Conservation (phyloP, 257 asterid genomes). For the Fraxinus excelsior region DNA sequence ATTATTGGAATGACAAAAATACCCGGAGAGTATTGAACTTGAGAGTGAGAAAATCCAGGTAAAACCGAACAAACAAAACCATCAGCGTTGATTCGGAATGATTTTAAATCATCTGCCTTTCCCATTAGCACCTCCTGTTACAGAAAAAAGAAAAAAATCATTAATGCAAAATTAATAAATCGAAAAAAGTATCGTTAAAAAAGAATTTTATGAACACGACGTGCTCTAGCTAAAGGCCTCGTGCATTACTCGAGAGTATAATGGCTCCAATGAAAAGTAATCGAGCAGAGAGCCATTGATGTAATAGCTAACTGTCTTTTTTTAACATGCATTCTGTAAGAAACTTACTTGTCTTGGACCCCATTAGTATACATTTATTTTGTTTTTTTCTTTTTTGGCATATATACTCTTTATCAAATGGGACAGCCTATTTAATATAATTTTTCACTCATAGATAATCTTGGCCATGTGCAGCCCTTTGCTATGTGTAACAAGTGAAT, state of each 20-base stretch:
- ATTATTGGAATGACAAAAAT: background rate
- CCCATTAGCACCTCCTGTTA: conserved; percentile 89
- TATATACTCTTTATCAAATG: background rate
- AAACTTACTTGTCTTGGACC: conserved; percentile 17
- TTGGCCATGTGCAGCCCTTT: conserved; percentile 31
- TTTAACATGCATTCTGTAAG: conserved; percentile 47
- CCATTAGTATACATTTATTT: conserved; percentile 9
- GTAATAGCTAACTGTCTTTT: conserved; percentile 34
- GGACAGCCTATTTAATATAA: background rate
- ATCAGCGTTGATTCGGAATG: conserved; percentile 77
- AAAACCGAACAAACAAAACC: conserved; percentile 70
- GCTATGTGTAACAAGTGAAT: conserved; percentile 12
- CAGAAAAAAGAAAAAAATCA: too few relatives aligned
- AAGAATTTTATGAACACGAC: too few relatives aligned
- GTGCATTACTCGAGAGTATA: too few relatives aligned
- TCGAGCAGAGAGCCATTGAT: conserved; percentile 10
- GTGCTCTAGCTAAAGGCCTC: background rate
- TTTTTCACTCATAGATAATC: background rate
- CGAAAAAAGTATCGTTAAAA: background rate
- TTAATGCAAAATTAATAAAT: background rate
- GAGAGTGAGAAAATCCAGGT: conserved; percentile 79
- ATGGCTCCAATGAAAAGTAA: conserved; percentile 4
- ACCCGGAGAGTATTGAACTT: conserved; percentile 93
- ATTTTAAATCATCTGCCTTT: conserved; percentile 51
- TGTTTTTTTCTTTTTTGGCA: background rate